Evolutionary conservation across 202 grass and related monocot species (phyloP), one percentile per base, ranked within the genome.

Genomic region (Brachypodium distachyon): DNA sequence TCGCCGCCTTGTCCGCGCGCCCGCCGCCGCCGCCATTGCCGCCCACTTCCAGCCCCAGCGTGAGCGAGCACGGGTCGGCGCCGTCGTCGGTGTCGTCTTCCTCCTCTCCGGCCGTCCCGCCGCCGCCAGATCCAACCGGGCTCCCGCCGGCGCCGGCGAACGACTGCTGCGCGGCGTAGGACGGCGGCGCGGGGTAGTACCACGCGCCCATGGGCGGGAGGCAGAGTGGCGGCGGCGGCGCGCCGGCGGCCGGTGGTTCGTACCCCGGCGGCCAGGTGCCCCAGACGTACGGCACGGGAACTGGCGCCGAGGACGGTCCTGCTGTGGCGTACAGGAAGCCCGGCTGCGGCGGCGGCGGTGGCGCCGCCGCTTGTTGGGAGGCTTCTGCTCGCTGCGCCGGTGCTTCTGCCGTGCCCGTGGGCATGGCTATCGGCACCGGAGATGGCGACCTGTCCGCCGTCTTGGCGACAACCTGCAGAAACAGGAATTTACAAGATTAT

Each of bases 241-340:
- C n/a, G n/a, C n/a, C n/a, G n/a, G n/a, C n/a, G n/a, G 41, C 40
- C 62, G 50, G 80, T n/a, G 41, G 41, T 16, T 87, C 67, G 79
- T 61, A 78, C 79, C 72, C 72, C 11, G 73, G n/a, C n/a, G n/a
- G 49, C 92, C 83, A 89, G 43, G 85, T 83, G 27, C 80, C 68
- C 92, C 92, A 95, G 10, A 89, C 67, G 61, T 87, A 89, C 1
- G 85, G 85, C 76, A 74, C 61, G n/a, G n/a, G n/a, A n/a, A n/a
- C n/a, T 7, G 63, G 68, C 73, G 60, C 58, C 7, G 27, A 26
- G 17, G 74, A 39, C 29, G 83, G 28, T n/a, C 37, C 61, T 37
- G 44, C 9, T 1, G 59, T 37, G 3, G 71, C 14, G 55, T 82
- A 79, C 46, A 83, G 49, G 47, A 67, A 71, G 27, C 49, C 54